Base-by-base conservation (phyloP, 306 rosid genomes). In the Casuarina equisetifolia region DNA sequence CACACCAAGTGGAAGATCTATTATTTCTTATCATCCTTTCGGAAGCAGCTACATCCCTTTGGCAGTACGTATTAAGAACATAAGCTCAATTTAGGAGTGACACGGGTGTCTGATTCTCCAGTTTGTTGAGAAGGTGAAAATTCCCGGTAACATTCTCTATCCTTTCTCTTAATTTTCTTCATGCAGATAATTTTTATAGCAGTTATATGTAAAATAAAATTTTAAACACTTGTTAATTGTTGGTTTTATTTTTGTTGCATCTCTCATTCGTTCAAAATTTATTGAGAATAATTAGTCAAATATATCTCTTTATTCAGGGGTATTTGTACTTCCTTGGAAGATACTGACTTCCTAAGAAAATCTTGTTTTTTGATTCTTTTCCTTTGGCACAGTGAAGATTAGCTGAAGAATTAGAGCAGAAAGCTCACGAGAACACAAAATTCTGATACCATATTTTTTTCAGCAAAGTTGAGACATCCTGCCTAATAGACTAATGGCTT, bases 91-190 rank as follows among this genome's bases (percentile, higher is more conserved):
- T 50, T 39, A 43, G 36, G 59, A 75, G 67, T 13, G 72, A 48
- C 70, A 10, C 77, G 6, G 77, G 78, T 51, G 78, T 73, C 76
- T 16, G 82, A 68, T 78, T 80, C 49, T 80, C 76, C 84, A 70
- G 58, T 76, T 86, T 73, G 73, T 58, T 80, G 54, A 79, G 82
- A 81, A 88, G 92, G 92, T 90, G 75, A 62, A 44, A 75, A 52
- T 52, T 58, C 51, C 48, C 69, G 64, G 77, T 75, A 77, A 75
- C 75, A 59, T 66, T 79, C 73, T 75, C 42, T 49, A 70, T 74
- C 61, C 40, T 70, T 70, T 75, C 44, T 78, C 53, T 72, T 20
- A 16, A n/a, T 67, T 39, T 75, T 77, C 58, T 76, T 70, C 39
- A 42, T 58, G 38, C 10, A 57, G 46, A 25, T 40, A 40, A 67